Evolutionary conservation across 1,139 yeast species (phyloP).

Genomic region (Candida sanyaensis): DNA sequence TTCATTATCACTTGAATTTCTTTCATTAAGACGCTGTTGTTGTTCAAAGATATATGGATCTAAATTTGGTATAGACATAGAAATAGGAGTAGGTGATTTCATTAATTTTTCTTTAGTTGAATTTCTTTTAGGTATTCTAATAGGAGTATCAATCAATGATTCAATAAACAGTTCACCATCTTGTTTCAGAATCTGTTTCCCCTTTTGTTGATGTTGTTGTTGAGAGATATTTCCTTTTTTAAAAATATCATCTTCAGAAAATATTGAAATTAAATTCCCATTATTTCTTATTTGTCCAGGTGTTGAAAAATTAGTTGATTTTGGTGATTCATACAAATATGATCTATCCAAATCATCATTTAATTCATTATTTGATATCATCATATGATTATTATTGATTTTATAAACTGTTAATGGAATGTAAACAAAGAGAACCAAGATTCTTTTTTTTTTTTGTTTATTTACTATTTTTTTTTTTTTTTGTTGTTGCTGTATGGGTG

Average conservation of each 20-base stretch:
- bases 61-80: too few species aligned
- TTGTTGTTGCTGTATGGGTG: background rate
- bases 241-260: background rate
- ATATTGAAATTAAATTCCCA: background rate
- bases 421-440: background rate
- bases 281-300: background rate
- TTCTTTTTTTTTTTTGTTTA: background rate
- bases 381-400: background rate
- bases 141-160: too few species aligned
- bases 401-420: background rate
- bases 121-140: too few species aligned
- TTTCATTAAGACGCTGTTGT: background rate
- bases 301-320: background rate
- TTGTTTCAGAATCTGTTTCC: too few species aligned
- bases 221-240: background rate
- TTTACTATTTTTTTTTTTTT: background rate
- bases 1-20: background rate
- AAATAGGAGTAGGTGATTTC: too few species aligned
- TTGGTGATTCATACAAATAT: background rate
- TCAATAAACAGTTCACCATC: too few species aligned
- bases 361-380: background rate
- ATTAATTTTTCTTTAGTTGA: too few species aligned
- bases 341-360: background rate
- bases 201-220: background rate
- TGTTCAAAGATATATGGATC: too few species aligned